Base-by-base conservation (phyloP, 148 eudicot species). In the Rhododendron vialii region DNA sequence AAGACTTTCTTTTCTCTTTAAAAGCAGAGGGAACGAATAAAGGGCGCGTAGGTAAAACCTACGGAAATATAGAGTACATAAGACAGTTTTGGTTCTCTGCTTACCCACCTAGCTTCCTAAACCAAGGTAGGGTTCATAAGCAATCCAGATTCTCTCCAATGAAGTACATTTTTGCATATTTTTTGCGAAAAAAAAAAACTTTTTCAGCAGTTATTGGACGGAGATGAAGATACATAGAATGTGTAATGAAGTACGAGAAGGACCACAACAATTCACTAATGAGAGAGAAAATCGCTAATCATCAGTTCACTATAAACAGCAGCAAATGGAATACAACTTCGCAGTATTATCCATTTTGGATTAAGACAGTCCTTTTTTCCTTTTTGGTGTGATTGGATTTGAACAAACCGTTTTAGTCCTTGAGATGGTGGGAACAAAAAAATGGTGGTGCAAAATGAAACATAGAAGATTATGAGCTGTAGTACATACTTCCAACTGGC, bases 401-500 rank as follows among this genome's bases (percentile, higher is more conserved):
- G 28, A 43, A 41, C 4, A 6, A 26, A 67, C 35, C 2, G 74
- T 67, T 26, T 67, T 10, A 43, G 14, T 43, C 14, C 43, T 20
- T 41, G 18, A 41, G 80, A 36, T 43, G 26, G 24, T 10, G 7
- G 18, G 45, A 38, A 77, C 7, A 77, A 4, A 6, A 35, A 69
- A 69, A 13, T 35, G 33, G 30, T 26, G 35, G 33, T 67, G 35
- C 74, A 26, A 63, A 67, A 67, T 24, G 74, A 67, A 67, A 67
- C 78, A 12, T 33, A 73, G 20, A 73, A 73, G 78, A 5, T 13
- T 73, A 73, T 10, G 50, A 77, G 24, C 4, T 77, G 28, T 51
- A 5, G n/a, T 30, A 20, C 48, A 12, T 94, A 95, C 98, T 96
- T 95, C 98, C 87, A 95, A 90, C 55, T 91, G 96, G 26, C 98